Base-by-base conservation (phyloP, 2,329 filamentous ascomycete genomes). In the Ophiostoma pallidulum region DNA sequence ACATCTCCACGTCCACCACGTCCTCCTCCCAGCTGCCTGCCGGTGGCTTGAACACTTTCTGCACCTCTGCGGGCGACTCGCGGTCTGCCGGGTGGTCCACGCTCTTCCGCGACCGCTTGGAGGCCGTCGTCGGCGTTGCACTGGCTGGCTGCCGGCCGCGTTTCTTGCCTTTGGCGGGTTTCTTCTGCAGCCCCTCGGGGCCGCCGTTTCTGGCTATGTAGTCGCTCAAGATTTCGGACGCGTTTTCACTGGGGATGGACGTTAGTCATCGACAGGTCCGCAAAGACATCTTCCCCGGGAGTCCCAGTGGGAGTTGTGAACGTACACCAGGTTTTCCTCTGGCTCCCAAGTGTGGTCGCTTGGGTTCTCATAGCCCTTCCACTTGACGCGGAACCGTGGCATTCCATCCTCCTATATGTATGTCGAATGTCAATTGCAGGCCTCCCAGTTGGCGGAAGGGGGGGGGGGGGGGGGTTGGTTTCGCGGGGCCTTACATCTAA, bases 271-370 rank as follows among this genome's bases (percentile, higher is more conserved):
- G n/a, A n/a, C n/a, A n/a, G n/a, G n/a, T n/a, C n/a, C n/a, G n/a
- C n/a, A n/a, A n/a, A n/a, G n/a, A n/a, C n/a, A n/a, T n/a, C n/a
- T n/a, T n/a, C n/a, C n/a, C n/a, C n/a, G n/a, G n/a, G n/a, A n/a
- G n/a, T n/a, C n/a, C n/a, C n/a, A n/a, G 9, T 19, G 16, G 14
- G n/a, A 9, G 22, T 2, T 3, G n/a, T 4, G 8, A 12, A 41
- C 19, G 50, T 64, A 80, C 77, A 56, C 64, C 51, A 87, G 67
- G 56, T 89, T 90, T 10, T 79, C 77, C 56, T 86, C 81, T 0
- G 84, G 81, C 60, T 92, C 86, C 86, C 85, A 91, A 0, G 86
- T 92, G 58, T 77, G 66, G 55, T 92, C 86, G 0, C 68, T 62
- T 52, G 80, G 78, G 52, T 80, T 75, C 0, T 85, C 77, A 52